Evolutionary conservation across 1,139 yeast genomes (phyloP).

Genomic region (Petasospora fabianii): DNA sequence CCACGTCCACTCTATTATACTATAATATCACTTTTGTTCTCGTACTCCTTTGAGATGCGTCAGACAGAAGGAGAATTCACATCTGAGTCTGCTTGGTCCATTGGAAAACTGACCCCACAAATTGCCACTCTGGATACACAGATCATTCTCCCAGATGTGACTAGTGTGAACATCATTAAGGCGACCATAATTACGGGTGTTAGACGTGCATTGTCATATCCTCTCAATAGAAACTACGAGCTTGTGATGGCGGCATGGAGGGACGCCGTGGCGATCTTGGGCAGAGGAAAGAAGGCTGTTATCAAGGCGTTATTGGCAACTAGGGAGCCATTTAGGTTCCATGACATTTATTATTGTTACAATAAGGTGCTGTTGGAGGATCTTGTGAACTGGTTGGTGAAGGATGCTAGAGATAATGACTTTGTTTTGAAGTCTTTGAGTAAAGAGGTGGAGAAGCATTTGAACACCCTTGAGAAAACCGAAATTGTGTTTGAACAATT

Average conservation of each 20-base stretch:
- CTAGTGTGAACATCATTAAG: conserved; percentile 36
- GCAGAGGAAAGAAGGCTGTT: conserved; percentile 67
- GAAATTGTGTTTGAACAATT: conserved; percentile 38
- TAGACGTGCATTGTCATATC: conserved; percentile 73
- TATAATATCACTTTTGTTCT: conserved; percentile 63
- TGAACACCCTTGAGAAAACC: conserved; percentile 24
- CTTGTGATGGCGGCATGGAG: conserved; percentile 64
- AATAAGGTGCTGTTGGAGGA: conserved; percentile 80
- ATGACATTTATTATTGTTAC: conserved; percentile 86
- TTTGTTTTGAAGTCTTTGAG: conserved; percentile 59
- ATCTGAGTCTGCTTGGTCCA: conserved; percentile 90
- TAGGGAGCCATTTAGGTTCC: conserved; percentile 74
- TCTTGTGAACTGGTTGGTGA: conserved; percentile 72
- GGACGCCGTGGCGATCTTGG: conserved; percentile 62
- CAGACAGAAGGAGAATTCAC: conserved; percentile 76
- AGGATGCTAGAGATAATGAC: conserved; percentile 45
- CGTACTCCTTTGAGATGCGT: conserved; percentile 69
- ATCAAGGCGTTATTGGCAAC: conserved; percentile 55
- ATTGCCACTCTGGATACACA: conserved; percentile 65
- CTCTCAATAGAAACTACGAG: conserved; percentile 70
- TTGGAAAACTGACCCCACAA: conserved; percentile 82
- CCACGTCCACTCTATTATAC: conserved; percentile 54
- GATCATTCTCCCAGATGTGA: conserved; percentile 37
- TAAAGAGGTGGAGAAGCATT: conserved; percentile 50
- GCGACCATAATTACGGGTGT: conserved; percentile 57